Evolutionary conservation across 2,329 filamentous ascomycete genomes (phyloP), one percentile per base, ranked within the genome.

Genomic region (Fusarium penzigii): DNA sequence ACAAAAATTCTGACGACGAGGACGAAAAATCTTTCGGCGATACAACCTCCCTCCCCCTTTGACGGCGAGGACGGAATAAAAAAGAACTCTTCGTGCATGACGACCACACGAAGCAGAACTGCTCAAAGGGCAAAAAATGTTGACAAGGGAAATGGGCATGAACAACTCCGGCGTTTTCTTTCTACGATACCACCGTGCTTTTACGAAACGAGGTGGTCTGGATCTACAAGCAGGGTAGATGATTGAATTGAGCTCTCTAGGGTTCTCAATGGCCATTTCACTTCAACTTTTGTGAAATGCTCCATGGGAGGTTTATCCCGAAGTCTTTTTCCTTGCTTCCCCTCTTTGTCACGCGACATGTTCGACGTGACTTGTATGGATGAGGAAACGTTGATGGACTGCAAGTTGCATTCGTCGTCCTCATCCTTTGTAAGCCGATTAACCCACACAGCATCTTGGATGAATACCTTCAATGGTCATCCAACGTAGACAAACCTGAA

Each of bases 251-350:
- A 73, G 70, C 71, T 72, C 72, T 72, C 68, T 58, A 71, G 58
- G 58, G 70, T 75, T 84, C 78, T 83, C 79, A 82, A 87, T 87
- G 86, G 86, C 86, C 85, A 81, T 87, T 86, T 88, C 85, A 85
- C 83, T 63, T 69, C 69, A 64, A 57, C 40, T 70, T 25, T 72
- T 70, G 83, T 87, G 85, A 86, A 84, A 81, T 86, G 85, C 72
- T 87, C 84, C 85, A 87, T 87, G 84, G 84, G 86, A 88, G 85
- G 83, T 83, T 72, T 72, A 74, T 88, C 85, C 86, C 85, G 84
- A 87, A 88, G 84, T 76, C 73, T 56, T 65, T 53, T 65, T 53
- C 55, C 57, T 53, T 63, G 58, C 63, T 63, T 53, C 59, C 49
- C 50, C 53, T 45, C 48, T 46, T 56, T 48, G 58, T 53, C 44